Conservation (phyloP, 164 flowering plant species). For the Magnolia kwangsiensis region DNA sequence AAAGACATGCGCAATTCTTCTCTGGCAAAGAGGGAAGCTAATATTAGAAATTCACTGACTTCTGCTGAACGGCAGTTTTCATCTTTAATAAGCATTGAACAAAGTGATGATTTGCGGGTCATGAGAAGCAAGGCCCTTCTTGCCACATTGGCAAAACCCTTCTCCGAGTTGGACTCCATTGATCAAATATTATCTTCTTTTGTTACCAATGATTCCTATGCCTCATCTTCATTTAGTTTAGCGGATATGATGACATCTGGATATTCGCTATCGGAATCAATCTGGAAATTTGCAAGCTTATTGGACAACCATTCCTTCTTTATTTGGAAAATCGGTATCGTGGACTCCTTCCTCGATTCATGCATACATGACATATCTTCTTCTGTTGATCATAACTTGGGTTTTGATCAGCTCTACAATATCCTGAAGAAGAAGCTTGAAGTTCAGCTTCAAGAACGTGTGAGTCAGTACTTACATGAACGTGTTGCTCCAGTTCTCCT, state of each 20-base stretch:
- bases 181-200: constrained; percentile 47
- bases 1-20: constrained; percentile 61
- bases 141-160: constrained; percentile 54
- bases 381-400: constrained; percentile 65
- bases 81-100: constrained; percentile 40
- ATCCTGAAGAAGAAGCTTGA: constrained; percentile 64
- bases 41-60: constrained; percentile 43
- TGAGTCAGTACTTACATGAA: constrained; percentile 59
- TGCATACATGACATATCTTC: constrained; percentile 75
- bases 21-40: constrained; percentile 62
- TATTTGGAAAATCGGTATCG: constrained; percentile 71
- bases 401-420: constrained; percentile 75
- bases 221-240: constrained; percentile 28
- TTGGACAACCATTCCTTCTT: constrained; percentile 56
- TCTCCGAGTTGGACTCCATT: constrained; percentile 67
- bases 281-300: constrained; percentile 62
- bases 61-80: constrained; percentile 61
- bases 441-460: constrained; percentile 59
- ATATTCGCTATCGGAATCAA: constrained; percentile 49
- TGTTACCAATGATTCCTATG: constrained; percentile 25
- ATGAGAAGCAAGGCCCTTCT: constrained; percentile 59
- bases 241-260: constrained; percentile 57
- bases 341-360: constrained; percentile 82
- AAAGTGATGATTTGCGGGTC: constrained; percentile 38
- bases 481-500: constrained; percentile 60